Percentiles rank a stretch among this genome's conserved stretches.
phyloP scores from a whole-genome alignment of 2,329 filamentous ascomycete genomes.

The Diaporthe sp. region DNA sequence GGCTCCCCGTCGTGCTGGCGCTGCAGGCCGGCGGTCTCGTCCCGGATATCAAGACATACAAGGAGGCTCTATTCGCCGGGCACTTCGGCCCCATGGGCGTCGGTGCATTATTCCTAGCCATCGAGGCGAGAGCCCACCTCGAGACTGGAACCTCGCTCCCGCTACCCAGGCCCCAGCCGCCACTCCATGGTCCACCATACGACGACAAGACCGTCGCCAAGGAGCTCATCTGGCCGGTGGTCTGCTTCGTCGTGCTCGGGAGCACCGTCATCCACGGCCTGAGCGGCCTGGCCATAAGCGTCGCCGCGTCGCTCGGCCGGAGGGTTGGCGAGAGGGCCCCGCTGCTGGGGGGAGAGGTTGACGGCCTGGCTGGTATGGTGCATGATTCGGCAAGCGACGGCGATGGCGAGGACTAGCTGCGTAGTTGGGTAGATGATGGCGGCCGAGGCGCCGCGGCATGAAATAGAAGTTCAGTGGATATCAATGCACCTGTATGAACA shows the following conservation, averaged over 20 bases:
- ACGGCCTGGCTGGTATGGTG: slow-evolving; percentile 31
- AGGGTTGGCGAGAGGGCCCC: slow-evolving; percentile 31
- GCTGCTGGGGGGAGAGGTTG: slow-evolving; percentile 28
- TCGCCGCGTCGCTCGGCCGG: slow-evolving; percentile 29
- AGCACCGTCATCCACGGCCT: slow-evolving; percentile 40
- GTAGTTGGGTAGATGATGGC: neutral
- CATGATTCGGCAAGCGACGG: slow-evolving; percentile 21
- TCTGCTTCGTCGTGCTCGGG: slow-evolving; percentile 39
- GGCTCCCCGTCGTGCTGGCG: slow-evolving; percentile 44
- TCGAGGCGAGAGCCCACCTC: slow-evolving; percentile 39
- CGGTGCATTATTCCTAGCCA: slow-evolving; percentile 46
- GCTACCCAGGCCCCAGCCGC: slow-evolving; percentile 8
- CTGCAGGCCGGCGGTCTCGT: slow-evolving; percentile 41
- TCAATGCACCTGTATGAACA: neutral
- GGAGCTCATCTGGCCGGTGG: slow-evolving; percentile 36
- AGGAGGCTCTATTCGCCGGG: slow-evolving; percentile 47
- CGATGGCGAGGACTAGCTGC: neutral
- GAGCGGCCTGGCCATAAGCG: slow-evolving; percentile 35
- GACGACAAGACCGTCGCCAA: slow-evolving; percentile 29
- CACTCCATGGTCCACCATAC: slow-evolving; percentile 22
- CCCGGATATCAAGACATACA: slow-evolving; percentile 39
- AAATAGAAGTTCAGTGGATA: neutral
- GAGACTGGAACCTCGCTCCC: slow-evolving; percentile 36
- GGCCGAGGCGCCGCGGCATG: neutral
- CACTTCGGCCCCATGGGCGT: slow-evolving; percentile 50